Conservation (phyloP, 2,329 filamentous ascomycete genomes). For the Fusarium sp. region DNA sequence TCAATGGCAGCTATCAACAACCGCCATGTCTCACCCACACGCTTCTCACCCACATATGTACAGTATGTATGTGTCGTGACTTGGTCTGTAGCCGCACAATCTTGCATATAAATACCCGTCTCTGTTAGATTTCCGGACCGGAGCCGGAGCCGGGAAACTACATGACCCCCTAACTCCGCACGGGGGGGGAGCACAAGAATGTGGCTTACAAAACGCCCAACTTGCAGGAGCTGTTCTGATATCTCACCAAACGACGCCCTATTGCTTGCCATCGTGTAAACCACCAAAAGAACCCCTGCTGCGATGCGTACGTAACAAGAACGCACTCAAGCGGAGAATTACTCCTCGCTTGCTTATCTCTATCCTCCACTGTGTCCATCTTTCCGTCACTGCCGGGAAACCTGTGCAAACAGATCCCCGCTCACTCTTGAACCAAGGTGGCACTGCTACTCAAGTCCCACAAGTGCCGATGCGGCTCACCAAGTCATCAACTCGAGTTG, state of each 20-base stretch:
- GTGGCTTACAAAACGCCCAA: background rate
- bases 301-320: constrained; percentile 29
- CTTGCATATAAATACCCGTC: background rate
- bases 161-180: background rate
- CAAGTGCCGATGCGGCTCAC: constrained; percentile 22
- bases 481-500: background rate
- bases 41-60: constrained; percentile 2
- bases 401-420: constrained; percentile 2
- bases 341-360: constrained; percentile 15
- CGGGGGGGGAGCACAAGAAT: background rate
- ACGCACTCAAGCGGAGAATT: constrained; percentile 28
- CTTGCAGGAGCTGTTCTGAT: background rate
- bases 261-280: constrained; percentile 19
- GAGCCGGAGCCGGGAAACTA: constrained; percentile 15
- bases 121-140: constrained; percentile 6
- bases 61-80: background rate
- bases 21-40: background rate
- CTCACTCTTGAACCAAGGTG: background rate
- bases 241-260: constrained; percentile 3
- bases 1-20: constrained; percentile 23
- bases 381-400: constrained; percentile 23
- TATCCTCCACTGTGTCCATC: constrained; percentile 1
- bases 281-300: constrained; percentile 1
- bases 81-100: background rate
- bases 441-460: background rate